phyloP scores from a whole-genome alignment of 108 stramenopile species.

The Licmophora abbreviata region DNA sequence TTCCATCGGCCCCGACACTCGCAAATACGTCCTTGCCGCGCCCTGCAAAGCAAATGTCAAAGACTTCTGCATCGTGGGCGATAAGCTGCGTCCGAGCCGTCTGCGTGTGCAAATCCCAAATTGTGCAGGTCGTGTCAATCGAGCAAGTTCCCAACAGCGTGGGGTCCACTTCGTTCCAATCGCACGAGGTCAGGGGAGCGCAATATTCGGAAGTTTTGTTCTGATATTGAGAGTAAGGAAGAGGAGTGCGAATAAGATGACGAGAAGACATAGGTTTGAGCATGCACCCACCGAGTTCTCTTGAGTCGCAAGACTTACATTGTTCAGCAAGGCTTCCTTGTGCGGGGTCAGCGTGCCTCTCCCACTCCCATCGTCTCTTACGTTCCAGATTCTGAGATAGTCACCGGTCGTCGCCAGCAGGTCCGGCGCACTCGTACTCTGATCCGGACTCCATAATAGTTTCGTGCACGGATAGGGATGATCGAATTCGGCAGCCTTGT shows the following conservation, averaged over 20 bases:
- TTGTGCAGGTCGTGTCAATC: conserved; percentile 98
- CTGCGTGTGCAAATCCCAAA: conserved; percentile 92
- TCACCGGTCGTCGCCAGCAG: conserved; percentile 97
- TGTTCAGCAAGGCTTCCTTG: conserved; percentile 87
- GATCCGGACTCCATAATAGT: conserved; percentile 82
- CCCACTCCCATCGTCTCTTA: conserved; percentile 39
- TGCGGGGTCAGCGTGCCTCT: conserved; percentile 38
- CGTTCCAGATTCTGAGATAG: conserved; percentile 91
- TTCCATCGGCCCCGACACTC: conserved; percentile 95
- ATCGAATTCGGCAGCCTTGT: conserved; percentile 75
- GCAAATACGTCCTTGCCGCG: conserved; percentile 94
- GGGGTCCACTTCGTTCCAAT: conserved; percentile 95
- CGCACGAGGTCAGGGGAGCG: conserved; percentile 90
- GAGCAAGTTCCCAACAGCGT: conserved; percentile 77
- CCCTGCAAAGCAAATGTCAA: conserved; percentile 94
- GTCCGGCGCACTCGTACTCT: conserved; percentile 47
- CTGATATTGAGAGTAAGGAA: conserved; percentile 7
- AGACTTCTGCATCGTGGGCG: conserved; percentile 99
- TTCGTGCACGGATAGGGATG: conserved; percentile 96
- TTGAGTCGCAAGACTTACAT: conserved; percentile 25
- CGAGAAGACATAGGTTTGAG: too few relatives aligned
- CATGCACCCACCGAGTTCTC: too few relatives aligned
- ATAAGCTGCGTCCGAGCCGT: conserved; percentile 92
- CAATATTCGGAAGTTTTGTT: conserved; percentile 97
- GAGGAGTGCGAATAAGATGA: neutral